A percentile compares a stretch with the other conserved stretches of the same genome.
Evolutionary conservation across 352 stramenopile genomes (phyloP).

Genomic region (Elongisporangium undulatum): DNA sequence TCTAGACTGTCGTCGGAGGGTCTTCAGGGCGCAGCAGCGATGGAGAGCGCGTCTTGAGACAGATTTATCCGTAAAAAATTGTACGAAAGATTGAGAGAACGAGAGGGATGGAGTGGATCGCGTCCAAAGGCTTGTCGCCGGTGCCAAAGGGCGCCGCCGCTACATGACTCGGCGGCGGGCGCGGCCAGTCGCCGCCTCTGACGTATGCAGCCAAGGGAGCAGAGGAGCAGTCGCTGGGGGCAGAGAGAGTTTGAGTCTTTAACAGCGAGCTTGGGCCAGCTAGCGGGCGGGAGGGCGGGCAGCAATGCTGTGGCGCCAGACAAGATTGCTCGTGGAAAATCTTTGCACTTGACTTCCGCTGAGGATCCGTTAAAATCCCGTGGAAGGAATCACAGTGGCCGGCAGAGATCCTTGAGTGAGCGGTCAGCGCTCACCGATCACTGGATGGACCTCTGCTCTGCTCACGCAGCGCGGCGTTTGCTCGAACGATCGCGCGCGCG

Average conservation of each 20-base stretch:
- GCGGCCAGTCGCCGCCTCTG: background rate
- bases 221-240: background rate
- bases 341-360: background rate
- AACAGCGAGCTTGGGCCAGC: background rate
- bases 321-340: background rate
- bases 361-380: background rate
- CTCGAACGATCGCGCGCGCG: background rate
- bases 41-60: background rate
- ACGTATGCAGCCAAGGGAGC: background rate
- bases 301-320: background rate
- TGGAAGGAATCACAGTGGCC: background rate
- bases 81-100: background rate
- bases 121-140: background rate
- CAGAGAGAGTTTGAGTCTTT: background rate
- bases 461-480: background rate
- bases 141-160: background rate
- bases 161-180: background rate
- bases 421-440: background rate
- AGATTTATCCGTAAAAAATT: background rate
- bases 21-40: background rate
- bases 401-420: background rate
- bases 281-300: no score
- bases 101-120: background rate
- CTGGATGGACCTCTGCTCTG: background rate
- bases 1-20: constrained; percentile 21